phyloP scores from a whole-genome alignment of 2,329 filamentous ascomycete genomes.

The Lachnellula suecica region DNA sequence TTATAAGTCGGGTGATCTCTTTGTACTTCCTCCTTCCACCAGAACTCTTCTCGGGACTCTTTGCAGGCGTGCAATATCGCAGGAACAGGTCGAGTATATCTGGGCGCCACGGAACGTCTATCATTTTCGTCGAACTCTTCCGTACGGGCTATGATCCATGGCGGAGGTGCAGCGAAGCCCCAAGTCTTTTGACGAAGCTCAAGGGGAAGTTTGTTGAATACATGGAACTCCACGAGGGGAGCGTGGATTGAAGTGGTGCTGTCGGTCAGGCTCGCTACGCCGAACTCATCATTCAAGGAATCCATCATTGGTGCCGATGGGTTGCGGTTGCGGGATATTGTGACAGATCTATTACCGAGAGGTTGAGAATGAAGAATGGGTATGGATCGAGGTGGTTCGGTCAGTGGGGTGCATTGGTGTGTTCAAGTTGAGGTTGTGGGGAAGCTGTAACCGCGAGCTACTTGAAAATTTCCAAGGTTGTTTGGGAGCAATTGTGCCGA shows the following conservation, averaged over 20 bases:
- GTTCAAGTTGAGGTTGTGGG: too few species aligned
- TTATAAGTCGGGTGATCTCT: background rate
- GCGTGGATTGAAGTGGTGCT: background rate
- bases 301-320: too few species aligned
- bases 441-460: too few species aligned
- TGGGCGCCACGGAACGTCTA: background rate
- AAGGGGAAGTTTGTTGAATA: constrained; percentile 5
- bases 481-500: too few species aligned
- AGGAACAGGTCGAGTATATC: too few species aligned
- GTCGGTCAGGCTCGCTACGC: background rate
- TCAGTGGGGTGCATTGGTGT: too few species aligned
- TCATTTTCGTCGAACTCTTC: background rate
- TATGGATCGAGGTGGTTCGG: too few species aligned
- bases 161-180: background rate
- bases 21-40: background rate
- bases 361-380: too few species aligned
- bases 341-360: too few species aligned
- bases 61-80: constrained; percentile 1
- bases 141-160: background rate
- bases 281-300: background rate
- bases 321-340: too few species aligned
- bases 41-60: background rate
- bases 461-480: too few species aligned
- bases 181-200: constrained; percentile 6
- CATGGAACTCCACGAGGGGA: background rate